phyloP scores from a whole-genome alignment of 2,329 filamentous ascomycete species.

The Gyromitra esculenta region DNA sequence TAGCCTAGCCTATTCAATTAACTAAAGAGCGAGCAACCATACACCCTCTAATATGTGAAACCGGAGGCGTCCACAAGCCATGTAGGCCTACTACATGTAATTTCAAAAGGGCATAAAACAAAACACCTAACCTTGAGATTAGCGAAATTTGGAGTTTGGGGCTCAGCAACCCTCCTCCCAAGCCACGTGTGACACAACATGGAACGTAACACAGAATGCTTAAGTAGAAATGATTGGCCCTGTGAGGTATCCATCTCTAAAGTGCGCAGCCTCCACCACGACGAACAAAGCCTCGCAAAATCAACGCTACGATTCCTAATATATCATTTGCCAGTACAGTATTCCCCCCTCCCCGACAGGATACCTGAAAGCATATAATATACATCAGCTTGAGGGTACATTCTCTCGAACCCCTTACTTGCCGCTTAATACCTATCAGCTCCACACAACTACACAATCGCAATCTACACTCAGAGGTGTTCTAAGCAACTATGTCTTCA shows the following conservation, averaged over 20 bases:
- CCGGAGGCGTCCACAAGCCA: background rate
- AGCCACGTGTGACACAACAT: background rate
- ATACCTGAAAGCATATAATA: background rate
- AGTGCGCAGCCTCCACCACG: background rate
- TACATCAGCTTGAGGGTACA: background rate
- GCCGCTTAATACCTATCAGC: background rate
- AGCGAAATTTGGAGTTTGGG: background rate
- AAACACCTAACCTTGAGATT: background rate
- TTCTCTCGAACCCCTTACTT: too few species aligned
- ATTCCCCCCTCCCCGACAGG: background rate
- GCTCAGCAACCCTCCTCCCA: background rate
- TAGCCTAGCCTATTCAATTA: too few species aligned
- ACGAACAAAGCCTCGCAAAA: background rate
- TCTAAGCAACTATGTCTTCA: slow-evolving; percentile 2
- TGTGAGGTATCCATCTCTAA: background rate
- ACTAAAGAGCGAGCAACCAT: background rate
- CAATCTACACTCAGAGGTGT: background rate
- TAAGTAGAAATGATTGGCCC: background rate
- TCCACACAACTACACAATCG: background rate
- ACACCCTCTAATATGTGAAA: background rate
- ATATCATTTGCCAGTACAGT: background rate
- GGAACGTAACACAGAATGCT: background rate
- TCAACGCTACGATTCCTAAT: background rate
- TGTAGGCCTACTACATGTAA: background rate
- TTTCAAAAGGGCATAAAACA: too few species aligned